Conservation (phyloP, 805 yeast genomes). For the Brettanomyces sp. region DNA sequence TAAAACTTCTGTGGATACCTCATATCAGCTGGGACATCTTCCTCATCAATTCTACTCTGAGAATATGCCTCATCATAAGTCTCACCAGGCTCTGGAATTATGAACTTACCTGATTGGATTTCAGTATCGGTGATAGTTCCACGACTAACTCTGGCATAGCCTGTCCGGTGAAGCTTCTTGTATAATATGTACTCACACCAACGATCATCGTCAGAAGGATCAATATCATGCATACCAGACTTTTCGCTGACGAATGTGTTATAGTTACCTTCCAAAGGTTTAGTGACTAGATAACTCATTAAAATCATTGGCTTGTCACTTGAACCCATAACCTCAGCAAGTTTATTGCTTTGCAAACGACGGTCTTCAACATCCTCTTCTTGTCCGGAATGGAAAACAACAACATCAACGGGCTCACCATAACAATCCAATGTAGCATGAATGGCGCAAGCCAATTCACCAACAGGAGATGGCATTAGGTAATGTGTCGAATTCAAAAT, state of each 20-base stretch:
- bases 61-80: conserved; percentile 18
- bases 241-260: conserved; percentile 78
- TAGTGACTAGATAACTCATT: conserved; percentile 83
- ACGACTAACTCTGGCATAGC: conserved; percentile 89
- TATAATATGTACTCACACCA: conserved; percentile 97
- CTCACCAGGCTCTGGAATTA: conserved; percentile 30
- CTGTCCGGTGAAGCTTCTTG: conserved; percentile 77
- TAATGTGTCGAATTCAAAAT: conserved; percentile 85
- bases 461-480: conserved; percentile 91
- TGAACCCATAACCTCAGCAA: conserved; percentile 73
- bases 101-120: conserved; percentile 89
- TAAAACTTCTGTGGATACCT: conserved; percentile 72
- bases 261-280: conserved; percentile 83
- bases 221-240: conserved; percentile 89
- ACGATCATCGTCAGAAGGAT: conserved; percentile 88
- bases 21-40: conserved; percentile 46
- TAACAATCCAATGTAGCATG: conserved; percentile 91
- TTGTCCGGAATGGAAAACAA: conserved; percentile 97
- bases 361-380: conserved; percentile 96
- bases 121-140: conserved; percentile 96
- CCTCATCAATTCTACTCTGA: conserved; percentile 42
- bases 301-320: conserved; percentile 77
- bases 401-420: conserved; percentile 80
- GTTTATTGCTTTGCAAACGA: conserved; percentile 68
- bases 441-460: conserved; percentile 96